Conservation (phyloP, 2,329 filamentous ascomycete genomes). For the Neoarthrinium moseri region DNA sequence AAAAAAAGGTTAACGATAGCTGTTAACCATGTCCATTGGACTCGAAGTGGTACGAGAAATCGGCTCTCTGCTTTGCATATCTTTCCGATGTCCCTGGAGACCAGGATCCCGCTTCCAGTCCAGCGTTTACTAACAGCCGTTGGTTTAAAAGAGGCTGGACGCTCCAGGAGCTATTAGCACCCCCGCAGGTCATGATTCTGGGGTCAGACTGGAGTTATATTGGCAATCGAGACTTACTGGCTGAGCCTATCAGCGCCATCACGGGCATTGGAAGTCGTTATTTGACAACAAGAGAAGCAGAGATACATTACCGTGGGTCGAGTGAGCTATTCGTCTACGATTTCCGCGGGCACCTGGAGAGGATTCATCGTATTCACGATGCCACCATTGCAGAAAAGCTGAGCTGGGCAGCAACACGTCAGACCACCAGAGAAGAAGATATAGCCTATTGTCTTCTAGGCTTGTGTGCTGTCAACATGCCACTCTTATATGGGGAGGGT, state of each 20-base stretch:
- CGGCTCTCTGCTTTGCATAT: too few relatives aligned
- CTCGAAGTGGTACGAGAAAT: too few relatives aligned
- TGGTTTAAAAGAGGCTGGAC: background rate
- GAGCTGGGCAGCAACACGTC: constrained; percentile 20
- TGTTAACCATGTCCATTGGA: too few relatives aligned
- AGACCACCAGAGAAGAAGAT: constrained; percentile 18
- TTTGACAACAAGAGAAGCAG: too few relatives aligned
- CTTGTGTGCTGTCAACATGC: background rate
- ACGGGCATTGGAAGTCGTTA: background rate
- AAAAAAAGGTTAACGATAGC: too few relatives aligned
- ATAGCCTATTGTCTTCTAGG: constrained; percentile 15
- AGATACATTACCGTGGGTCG: too few relatives aligned
- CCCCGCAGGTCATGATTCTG: background rate
- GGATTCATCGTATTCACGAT: background rate
- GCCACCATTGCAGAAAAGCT: constrained; percentile 16
- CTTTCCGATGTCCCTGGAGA: too few relatives aligned
- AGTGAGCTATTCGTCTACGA: background rate
- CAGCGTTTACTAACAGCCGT: background rate
- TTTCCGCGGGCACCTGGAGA: background rate
- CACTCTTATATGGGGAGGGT: background rate
- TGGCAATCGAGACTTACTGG: background rate
- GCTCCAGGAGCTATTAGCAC: background rate
- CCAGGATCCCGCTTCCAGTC: background rate
- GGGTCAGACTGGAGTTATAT: background rate
- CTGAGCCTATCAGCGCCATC: background rate